Percentiles rank a stretch among this genome's conserved stretches.
phyloP scores from a whole-genome alignment of 2,329 filamentous ascomycete genomes.

The Metarhizium album region DNA sequence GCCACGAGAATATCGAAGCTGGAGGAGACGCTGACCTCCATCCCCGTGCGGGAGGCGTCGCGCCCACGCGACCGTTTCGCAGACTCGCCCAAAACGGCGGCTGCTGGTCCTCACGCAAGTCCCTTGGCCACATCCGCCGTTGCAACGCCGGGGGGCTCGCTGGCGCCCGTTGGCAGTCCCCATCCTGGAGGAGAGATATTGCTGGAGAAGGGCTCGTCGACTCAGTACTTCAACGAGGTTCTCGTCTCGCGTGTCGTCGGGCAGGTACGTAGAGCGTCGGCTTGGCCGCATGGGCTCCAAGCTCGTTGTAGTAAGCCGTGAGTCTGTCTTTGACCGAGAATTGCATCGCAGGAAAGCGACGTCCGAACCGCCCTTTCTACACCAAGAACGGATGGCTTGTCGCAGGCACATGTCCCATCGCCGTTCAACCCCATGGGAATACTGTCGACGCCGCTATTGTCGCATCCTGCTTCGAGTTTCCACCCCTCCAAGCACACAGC shows the following conservation, averaged over 20 bases:
- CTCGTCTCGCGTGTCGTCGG: conserved; percentile 24
- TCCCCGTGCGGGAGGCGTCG: neutral
- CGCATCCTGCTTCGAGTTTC: conserved; percentile 10
- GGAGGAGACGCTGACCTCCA: conserved; percentile 15
- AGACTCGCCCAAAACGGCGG: neutral
- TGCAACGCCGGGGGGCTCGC: neutral
- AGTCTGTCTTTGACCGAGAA: neutral
- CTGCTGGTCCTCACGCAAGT: neutral
- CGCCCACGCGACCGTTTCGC: neutral
- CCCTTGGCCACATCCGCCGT: neutral
- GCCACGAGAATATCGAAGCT: conserved; percentile 24
- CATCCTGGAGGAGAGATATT: conserved; percentile 15
- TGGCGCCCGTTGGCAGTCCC: neutral
- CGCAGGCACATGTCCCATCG: conserved; percentile 8
- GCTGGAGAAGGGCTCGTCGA: conserved; percentile 20
- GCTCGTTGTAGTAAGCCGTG: neutral
- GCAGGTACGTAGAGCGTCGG: conserved; percentile 13
- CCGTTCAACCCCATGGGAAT: conserved; percentile 24
- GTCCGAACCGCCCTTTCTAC: conserved; percentile 4
- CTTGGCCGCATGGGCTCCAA: neutral
- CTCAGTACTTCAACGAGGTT: conserved; percentile 27
- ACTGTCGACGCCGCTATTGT: conserved; percentile 15
- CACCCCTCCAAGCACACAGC: conserved; percentile 17
- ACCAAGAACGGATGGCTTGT: conserved; percentile 3
- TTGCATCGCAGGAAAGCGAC: conserved; percentile 1